phyloP scores from a whole-genome alignment of 225 moss, liverwort and hornwort species.

The Rhytidiadelphus loreus region DNA sequence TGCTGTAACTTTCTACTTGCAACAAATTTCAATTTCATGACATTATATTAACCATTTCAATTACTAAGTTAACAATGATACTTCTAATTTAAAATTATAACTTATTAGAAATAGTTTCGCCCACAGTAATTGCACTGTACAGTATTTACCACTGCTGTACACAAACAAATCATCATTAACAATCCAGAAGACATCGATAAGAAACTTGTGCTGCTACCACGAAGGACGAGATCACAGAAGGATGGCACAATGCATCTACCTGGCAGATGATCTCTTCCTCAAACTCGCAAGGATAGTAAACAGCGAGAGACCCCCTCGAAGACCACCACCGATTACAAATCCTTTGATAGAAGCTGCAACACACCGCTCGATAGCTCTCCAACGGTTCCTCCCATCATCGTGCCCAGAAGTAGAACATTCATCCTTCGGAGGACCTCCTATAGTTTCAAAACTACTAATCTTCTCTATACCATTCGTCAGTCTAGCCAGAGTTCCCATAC shows the following conservation, averaged over 20 bases:
- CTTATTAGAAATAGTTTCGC: background rate
- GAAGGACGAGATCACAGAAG: background rate
- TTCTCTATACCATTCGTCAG: constrained; percentile 43
- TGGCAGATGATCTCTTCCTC: constrained; percentile 40
- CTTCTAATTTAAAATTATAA: background rate
- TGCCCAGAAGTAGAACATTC: constrained; percentile 38
- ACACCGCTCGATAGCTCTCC: constrained; percentile 69
- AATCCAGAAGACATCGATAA: background rate
- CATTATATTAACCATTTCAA: background rate
- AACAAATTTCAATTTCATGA: background rate
- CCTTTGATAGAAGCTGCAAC: constrained; percentile 77
- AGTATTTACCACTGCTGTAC: background rate
- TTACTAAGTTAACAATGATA: background rate
- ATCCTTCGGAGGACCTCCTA: constrained; percentile 37
- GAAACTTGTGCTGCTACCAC: background rate
- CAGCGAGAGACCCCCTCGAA: constrained; percentile 76
- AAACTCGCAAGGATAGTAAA: constrained; percentile 61
- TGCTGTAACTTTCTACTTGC: background rate
- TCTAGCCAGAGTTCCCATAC: constrained; percentile 28
- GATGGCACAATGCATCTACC: constrained; percentile 30
- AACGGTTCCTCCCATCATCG: constrained; percentile 34
- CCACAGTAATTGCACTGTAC: background rate
- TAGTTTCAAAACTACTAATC: constrained; percentile 31
- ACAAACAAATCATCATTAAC: background rate
- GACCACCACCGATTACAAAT: constrained; percentile 79